These are phyloP conservation scores for Aspergillus sp. DNA, from an alignment of 2,329 filamentous ascomycete genomes.

Conservation along the genomic window DNA sequence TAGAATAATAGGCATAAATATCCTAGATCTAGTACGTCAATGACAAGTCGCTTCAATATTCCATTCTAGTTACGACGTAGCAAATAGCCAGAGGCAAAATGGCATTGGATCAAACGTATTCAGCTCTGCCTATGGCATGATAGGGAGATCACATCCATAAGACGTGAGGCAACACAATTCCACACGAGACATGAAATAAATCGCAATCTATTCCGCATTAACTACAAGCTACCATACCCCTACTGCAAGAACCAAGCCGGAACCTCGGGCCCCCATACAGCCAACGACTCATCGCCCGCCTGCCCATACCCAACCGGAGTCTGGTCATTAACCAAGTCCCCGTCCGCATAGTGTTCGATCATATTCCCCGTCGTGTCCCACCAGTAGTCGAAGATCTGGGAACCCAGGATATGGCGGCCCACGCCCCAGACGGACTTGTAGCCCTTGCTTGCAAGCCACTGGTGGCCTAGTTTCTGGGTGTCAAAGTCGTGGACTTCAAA, in stretches of 20 bases:
- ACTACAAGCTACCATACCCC: background rate
- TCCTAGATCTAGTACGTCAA: too few species aligned
- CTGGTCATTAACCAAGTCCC: slow-evolving; percentile 23
- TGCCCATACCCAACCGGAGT: slow-evolving; percentile 40
- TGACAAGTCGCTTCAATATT: too few species aligned
- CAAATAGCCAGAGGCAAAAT: too few species aligned
- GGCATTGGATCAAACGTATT: too few species aligned
- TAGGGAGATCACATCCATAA: too few species aligned
- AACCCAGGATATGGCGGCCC: slow-evolving; percentile 24
- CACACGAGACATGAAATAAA: too few species aligned
- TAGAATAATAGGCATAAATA: too few species aligned
- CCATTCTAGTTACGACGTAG: too few species aligned
- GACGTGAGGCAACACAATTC: too few species aligned
- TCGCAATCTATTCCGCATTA: too few species aligned
- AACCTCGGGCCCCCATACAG: slow-evolving; percentile 43
- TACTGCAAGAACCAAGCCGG: slow-evolving; percentile 39
- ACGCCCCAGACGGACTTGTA: slow-evolving; percentile 41
- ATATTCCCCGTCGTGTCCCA: slow-evolving; percentile 22
- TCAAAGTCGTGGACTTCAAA: slow-evolving; percentile 61
- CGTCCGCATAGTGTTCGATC: slow-evolving; percentile 27
- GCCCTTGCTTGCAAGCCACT: slow-evolving; percentile 53
- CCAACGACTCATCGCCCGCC: slow-evolving; percentile 38
- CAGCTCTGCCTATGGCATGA: too few species aligned
- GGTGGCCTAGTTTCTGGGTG: slow-evolving; percentile 56
- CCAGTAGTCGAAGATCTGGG: slow-evolving; percentile 28